Percentiles rank a stretch among this genome's conserved stretches.
phyloP scores from a whole-genome alignment of 805 yeast genomes.

The Metschnikowia santaceciliae region DNA sequence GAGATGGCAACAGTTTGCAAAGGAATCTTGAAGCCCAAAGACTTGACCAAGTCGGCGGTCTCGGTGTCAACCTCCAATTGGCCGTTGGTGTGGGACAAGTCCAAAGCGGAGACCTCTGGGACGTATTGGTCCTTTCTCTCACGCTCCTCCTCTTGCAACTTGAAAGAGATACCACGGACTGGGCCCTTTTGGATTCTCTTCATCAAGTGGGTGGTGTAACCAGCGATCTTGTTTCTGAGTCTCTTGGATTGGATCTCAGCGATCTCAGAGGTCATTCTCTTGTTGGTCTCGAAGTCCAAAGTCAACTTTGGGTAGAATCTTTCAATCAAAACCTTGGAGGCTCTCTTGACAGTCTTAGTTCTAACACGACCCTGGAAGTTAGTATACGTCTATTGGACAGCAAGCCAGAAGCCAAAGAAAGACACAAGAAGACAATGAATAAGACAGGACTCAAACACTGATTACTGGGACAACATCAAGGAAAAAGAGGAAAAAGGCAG shows the following conservation, averaged over 20 bases:
- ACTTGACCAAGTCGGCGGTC: constrained; percentile 91
- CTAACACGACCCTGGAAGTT: constrained; percentile 94
- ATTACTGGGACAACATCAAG: too few species aligned
- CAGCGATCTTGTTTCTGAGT: constrained; percentile 99
- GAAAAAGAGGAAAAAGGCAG: too few species aligned
- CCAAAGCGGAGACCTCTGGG: constrained; percentile 99
- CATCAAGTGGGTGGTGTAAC: constrained; percentile 99
- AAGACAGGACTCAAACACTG: too few species aligned
- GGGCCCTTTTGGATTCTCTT: constrained; percentile 99
- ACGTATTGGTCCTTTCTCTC: constrained; percentile 99
- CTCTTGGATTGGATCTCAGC: constrained; percentile 99
- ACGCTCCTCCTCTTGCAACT: constrained; percentile 99
- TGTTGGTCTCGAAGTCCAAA: constrained; percentile 99
- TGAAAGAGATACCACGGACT: constrained; percentile 99
- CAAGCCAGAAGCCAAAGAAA: not conserved
- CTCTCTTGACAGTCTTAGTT: constrained; percentile 99
- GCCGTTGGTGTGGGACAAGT: constrained; percentile 92
- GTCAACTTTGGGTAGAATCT: constrained; percentile 99
- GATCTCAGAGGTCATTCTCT: constrained; percentile 97
- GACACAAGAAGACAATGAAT: not conserved
- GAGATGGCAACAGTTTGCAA: constrained; percentile 81
- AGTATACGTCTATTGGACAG: constrained; percentile 13
- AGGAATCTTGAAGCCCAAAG: constrained; percentile 87
- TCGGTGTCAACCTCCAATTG: constrained; percentile 96
- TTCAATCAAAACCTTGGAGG: constrained; percentile 99